Percentiles rank a stretch among this genome's conserved stretches.
Evolutionary conservation across 768 basidiomycete genomes (phyloP).

Genomic region (Chalciporus pseudorubinellus): DNA sequence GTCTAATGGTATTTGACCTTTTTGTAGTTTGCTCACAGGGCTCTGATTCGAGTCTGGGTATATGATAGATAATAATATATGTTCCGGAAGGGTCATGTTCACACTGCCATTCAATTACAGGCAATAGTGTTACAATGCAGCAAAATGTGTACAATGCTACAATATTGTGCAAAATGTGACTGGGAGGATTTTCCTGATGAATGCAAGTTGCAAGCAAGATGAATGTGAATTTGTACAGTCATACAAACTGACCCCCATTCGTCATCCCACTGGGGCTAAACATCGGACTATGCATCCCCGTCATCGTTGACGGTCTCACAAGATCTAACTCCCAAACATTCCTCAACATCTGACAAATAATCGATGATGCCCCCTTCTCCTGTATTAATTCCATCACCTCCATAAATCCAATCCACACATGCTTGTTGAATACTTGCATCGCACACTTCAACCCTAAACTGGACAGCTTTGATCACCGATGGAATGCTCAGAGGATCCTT

Average conservation of each 20-base stretch:
- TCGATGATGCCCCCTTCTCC: slow-evolving; percentile 85
- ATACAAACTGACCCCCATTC: slow-evolving; percentile 17
- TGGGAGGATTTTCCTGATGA: too few species aligned
- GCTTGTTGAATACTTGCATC: slow-evolving; percentile 38
- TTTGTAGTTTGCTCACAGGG: too few species aligned
- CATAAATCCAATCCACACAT: slow-evolving; percentile 47
- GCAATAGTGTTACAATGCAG: too few species aligned
- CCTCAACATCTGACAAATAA: slow-evolving; percentile 62
- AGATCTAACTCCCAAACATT: slow-evolving; percentile 69
- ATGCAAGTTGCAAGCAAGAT: too few species aligned
- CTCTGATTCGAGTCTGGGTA: too few species aligned
- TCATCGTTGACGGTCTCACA: slow-evolving; percentile 19
- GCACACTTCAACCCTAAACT: slow-evolving; percentile 81
- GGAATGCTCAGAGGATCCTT: slow-evolving; percentile 53
- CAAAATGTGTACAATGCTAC: too few species aligned
- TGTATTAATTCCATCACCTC: slow-evolving; percentile 69
- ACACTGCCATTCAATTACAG: too few species aligned
- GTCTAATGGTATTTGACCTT: too few species aligned
- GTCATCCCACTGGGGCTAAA: slow-evolving; percentile 32
- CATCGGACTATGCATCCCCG: slow-evolving; percentile 15
- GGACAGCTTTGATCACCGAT: slow-evolving; percentile 61
- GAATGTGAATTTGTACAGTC: too few species aligned
- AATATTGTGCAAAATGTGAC: too few species aligned
- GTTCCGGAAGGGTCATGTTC: too few species aligned
- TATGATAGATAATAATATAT: too few species aligned